phyloP scores from a whole-genome alignment of 805 yeast species.

The Lipomyces orientalis region DNA sequence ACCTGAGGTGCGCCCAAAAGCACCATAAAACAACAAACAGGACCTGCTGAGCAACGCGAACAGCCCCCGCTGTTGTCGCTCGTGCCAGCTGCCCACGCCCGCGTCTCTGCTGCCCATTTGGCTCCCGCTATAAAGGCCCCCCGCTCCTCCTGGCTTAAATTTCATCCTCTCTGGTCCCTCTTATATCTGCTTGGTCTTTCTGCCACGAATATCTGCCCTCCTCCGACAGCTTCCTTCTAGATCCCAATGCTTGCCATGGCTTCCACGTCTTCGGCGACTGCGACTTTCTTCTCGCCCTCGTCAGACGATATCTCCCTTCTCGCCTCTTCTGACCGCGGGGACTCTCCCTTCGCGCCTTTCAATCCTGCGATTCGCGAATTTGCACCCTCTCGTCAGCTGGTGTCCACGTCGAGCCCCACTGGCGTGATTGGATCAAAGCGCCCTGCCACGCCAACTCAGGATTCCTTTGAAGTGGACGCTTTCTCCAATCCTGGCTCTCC shows the following conservation, averaged over 20 bases:
- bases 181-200: background rate
- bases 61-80: background rate
- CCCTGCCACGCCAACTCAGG: constrained; percentile 8
- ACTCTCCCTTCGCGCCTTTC: constrained; percentile 2
- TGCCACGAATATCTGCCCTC: background rate
- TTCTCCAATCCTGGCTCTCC: constrained; percentile 14
- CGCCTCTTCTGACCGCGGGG: background rate
- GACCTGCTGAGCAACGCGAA: background rate
- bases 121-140: background rate
- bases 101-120: constrained; percentile 1
- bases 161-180: background rate
- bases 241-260: constrained; percentile 8
- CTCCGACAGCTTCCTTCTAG: background rate
- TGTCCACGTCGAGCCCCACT: background rate
- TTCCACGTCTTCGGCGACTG: background rate
- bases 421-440: constrained; percentile 7
- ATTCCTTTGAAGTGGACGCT: background rate
- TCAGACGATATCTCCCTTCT: background rate
- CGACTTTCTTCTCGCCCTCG: constrained; percentile 4
- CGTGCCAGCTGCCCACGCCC: constrained; percentile 6
- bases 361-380: constrained; percentile 6
- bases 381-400: constrained; percentile 2
- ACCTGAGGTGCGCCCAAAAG: background rate
- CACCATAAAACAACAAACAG: constrained; percentile 2
- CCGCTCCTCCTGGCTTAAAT: background rate